phyloP scores from a whole-genome alignment of 495 filamentous ascomycete species.

The Clohesyomyces aquaticus region DNA sequence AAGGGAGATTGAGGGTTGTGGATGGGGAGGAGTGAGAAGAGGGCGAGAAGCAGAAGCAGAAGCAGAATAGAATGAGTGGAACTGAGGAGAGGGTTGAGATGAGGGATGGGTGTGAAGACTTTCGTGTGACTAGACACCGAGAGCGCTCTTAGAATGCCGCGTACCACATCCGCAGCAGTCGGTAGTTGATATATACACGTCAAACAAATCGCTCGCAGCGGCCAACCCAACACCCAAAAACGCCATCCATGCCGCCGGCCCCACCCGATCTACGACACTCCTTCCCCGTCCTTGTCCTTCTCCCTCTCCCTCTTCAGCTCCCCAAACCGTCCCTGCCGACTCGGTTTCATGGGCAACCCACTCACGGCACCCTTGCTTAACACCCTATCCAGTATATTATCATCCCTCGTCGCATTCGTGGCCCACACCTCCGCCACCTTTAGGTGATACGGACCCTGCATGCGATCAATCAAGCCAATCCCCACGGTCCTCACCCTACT shows the following conservation, averaged over 20 bases:
- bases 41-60: too few relatives aligned
- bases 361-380: constrained; percentile 13
- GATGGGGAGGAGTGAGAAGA: constrained; percentile 5
- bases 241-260: neutral
- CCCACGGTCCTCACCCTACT: constrained; percentile 84
- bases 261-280: neutral
- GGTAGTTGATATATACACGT: too few relatives aligned
- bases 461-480: constrained; percentile 83
- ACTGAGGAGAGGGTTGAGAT: too few relatives aligned
- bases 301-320: neutral
- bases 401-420: constrained; percentile 54
- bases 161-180: too few relatives aligned
- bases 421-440: constrained; percentile 86
- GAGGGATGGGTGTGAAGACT: too few relatives aligned
- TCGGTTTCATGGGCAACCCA: constrained; percentile 16
- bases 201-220: too few relatives aligned
- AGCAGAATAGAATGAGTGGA: too few relatives aligned
- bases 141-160: too few relatives aligned
- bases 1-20: constrained; percentile 12
- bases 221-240: too few relatives aligned
- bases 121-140: too few relatives aligned
- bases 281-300: neutral
- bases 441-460: constrained; percentile 84
- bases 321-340: neutral
- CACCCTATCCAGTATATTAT: constrained; percentile 25